Percentiles rank a stretch among this genome's conserved stretches.
Conservation (phyloP, 805 yeast species). For the Barnettozyma californica region DNA sequence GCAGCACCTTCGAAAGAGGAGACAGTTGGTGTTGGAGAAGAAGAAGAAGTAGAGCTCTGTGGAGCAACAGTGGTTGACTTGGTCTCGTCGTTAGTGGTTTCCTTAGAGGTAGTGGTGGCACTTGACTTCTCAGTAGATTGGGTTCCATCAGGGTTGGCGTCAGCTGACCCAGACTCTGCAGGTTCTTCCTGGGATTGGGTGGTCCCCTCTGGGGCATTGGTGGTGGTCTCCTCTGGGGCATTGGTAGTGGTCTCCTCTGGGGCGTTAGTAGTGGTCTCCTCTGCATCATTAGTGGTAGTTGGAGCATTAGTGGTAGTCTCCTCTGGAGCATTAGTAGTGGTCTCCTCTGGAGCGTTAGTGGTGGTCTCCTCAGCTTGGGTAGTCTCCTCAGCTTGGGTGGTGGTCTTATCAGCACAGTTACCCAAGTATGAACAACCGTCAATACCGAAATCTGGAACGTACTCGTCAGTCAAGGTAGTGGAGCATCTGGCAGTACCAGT, state of each 20-base stretch:
- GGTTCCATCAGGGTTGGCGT: neutral
- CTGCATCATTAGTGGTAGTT: constrained; percentile 10
- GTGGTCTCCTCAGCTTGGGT: neutral
- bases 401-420: constrained; percentile 21
- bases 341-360: neutral
- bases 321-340: constrained; percentile 5
- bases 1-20: constrained; percentile 21
- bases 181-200: constrained; percentile 5
- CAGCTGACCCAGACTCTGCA: neutral
- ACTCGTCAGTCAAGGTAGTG: constrained; percentile 17
- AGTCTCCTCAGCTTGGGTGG: neutral
- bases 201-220: constrained; percentile 9
- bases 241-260: constrained; percentile 5
- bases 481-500: constrained; percentile 21
- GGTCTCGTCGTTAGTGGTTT: neutral
- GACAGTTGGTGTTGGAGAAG: constrained; percentile 10
- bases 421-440: constrained; percentile 32
- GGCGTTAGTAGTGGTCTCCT: constrained; percentile 8
- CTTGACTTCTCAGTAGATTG: neutral
- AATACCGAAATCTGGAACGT: constrained; percentile 13
- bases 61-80: constrained; percentile 10
- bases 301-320: constrained; percentile 2
- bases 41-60: neutral
- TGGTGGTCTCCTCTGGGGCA: constrained; percentile 7
- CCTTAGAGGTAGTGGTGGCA: neutral